These are phyloP conservation scores for Aspergillus pseudonomiae DNA, from an alignment of 2,329 filamentous ascomycete genomes.

Conservation along the genomic window DNA sequence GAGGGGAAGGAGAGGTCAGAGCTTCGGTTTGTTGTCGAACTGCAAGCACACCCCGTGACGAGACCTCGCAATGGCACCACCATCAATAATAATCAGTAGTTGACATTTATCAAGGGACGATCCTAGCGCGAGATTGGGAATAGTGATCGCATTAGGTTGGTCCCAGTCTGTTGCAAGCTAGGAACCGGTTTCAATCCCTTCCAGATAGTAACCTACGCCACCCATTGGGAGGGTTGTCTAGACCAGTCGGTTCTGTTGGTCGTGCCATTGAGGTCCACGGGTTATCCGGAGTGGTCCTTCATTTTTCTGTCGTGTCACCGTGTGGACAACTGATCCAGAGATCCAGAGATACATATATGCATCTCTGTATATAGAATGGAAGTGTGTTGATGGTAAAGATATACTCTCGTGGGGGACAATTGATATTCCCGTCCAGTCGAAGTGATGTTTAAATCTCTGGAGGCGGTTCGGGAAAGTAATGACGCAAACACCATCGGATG, in stretches of 20 bases:
- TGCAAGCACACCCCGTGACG: neutral
- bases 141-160: neutral
- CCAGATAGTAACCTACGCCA: neutral
- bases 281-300: neutral
- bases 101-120: neutral
- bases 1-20: conserved; percentile 8
- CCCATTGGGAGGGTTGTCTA: neutral
- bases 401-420: neutral
- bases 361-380: neutral
- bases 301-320: neutral
- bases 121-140: neutral
- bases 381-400: neutral
- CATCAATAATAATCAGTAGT: neutral
- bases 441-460: neutral
- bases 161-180: neutral
- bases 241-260: neutral
- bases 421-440: too few species aligned
- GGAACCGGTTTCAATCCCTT: conserved; percentile 6
- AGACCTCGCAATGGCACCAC: neutral
- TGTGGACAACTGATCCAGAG: neutral
- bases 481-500: neutral
- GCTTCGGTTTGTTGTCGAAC: neutral
- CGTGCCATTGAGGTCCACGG: neutral
- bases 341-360: neutral
- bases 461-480: neutral